Conservation (phyloP, 495 filamentous ascomycete species). For the Apodospora peruviana region DNA sequence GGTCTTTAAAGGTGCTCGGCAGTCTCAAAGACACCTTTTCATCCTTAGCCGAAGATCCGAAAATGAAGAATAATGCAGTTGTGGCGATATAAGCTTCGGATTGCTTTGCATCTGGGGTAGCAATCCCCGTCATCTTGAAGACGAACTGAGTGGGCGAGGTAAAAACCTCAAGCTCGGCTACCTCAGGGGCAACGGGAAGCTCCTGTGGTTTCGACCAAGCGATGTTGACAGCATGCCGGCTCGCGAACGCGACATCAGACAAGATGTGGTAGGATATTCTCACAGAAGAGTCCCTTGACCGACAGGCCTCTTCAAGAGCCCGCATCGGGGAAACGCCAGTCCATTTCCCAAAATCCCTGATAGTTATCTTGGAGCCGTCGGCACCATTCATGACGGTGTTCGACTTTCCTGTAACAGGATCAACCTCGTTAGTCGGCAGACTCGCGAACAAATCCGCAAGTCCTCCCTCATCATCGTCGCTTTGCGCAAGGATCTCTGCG, state of each 20-base stretch:
- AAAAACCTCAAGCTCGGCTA: constrained; percentile 39
- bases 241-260: constrained; percentile 66
- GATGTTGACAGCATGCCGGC: constrained; percentile 67
- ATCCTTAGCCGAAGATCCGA: constrained; percentile 68
- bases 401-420: constrained; percentile 45
- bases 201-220: constrained; percentile 77
- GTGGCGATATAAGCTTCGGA: constrained; percentile 85
- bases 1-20: constrained; percentile 72
- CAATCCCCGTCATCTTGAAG: constrained; percentile 68
- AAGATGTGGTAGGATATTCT: constrained; percentile 61
- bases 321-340: constrained; percentile 63
- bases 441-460: constrained; percentile 59
- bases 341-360: constrained; percentile 81
- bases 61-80: constrained; percentile 72
- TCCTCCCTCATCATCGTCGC: constrained; percentile 46
- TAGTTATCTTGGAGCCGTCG: constrained; percentile 47
- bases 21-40: constrained; percentile 78
- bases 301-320: constrained; percentile 81
- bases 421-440: constrained; percentile 60
- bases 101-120: constrained; percentile 72
- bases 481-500: constrained; percentile 44
- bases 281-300: constrained; percentile 65
- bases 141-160: constrained; percentile 34
- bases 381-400: constrained; percentile 44
- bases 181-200: constrained; percentile 31